These are phyloP conservation scores for Podospora tetraspora DNA, from an alignment of 495 filamentous ascomycete genomes.

Conservation along the genomic window DNA sequence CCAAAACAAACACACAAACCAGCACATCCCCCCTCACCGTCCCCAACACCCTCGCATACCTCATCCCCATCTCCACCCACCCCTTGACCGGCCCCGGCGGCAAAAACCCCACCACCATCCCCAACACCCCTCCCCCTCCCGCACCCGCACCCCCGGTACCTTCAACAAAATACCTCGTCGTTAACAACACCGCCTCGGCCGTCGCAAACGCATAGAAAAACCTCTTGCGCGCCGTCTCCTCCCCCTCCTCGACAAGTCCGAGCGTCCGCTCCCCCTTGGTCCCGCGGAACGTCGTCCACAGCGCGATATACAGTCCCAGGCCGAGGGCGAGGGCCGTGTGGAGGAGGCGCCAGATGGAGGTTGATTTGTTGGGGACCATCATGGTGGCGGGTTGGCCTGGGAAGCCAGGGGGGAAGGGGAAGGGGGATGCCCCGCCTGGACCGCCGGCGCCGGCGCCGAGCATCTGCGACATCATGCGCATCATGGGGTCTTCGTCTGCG, in stretches of 20 bases:
- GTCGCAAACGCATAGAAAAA: constrained; percentile 76
- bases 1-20: constrained; percentile 72
- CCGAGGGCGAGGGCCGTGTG: constrained; percentile 68
- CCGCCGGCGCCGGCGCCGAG: constrained; percentile 19
- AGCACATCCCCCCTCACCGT: constrained; percentile 61
- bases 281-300: constrained; percentile 60
- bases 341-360: constrained; percentile 66
- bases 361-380: constrained; percentile 43
- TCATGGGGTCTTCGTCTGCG: constrained; percentile 31
- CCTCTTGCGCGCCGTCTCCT: constrained; percentile 16
- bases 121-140: constrained; percentile 50
- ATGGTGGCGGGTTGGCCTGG: constrained; percentile 15
- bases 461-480: constrained; percentile 33
- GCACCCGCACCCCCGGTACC: constrained; percentile 25
- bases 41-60: constrained; percentile 64
- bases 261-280: constrained; percentile 41
- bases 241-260: constrained; percentile 18
- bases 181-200: constrained; percentile 67
- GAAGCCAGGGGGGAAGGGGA: constrained; percentile 11
- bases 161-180: constrained; percentile 61
- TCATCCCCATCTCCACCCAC: constrained; percentile 53
- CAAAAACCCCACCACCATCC: constrained; percentile 54
- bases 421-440: constrained; percentile 15
- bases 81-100: constrained; percentile 54
- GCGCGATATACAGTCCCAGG: constrained; percentile 64